Percentiles rank a stretch among this genome's conserved stretches.
Evolutionary conservation across 2,329 filamentous ascomycete species (phyloP).

Genomic region (Incumbomyces delicatus): DNA sequence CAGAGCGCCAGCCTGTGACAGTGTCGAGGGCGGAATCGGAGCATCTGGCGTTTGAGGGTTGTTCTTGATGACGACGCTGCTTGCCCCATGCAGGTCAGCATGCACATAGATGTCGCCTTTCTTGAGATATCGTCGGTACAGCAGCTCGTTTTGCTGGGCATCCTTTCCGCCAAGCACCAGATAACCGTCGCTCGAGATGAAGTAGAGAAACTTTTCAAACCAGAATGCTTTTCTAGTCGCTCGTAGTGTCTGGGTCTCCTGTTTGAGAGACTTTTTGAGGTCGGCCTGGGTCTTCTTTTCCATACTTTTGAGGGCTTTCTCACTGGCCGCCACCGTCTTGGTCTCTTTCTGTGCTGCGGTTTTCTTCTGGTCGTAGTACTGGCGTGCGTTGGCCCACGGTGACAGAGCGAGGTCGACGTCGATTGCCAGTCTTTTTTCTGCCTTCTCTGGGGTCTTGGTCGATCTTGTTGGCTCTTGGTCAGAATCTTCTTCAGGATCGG

Average conservation of each 20-base stretch:
- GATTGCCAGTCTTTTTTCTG: slow-evolving; percentile 49
- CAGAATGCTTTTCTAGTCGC: slow-evolving; percentile 76
- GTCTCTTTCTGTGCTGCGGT: slow-evolving; percentile 76
- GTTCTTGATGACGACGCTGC: slow-evolving; percentile 85
- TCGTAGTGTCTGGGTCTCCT: slow-evolving; percentile 79
- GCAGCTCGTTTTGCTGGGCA: slow-evolving; percentile 75
- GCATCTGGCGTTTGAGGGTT: slow-evolving; percentile 65
- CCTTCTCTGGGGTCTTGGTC: slow-evolving; percentile 21
- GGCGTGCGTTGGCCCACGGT: slow-evolving; percentile 79
- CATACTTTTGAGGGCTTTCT: slow-evolving; percentile 75
- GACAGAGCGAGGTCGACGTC: slow-evolving; percentile 77
- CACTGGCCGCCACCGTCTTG: slow-evolving; percentile 72
- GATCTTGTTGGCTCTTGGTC: slow-evolving; percentile 23
- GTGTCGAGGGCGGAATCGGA: slow-evolving; percentile 80
- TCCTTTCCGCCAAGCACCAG: slow-evolving; percentile 84
- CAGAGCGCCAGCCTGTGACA: slow-evolving; percentile 80
- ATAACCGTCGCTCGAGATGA: slow-evolving; percentile 91
- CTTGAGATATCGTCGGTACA: slow-evolving; percentile 78
- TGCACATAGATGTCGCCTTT: slow-evolving; percentile 90
- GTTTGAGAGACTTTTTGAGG: slow-evolving; percentile 77
- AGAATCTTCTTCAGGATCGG: slow-evolving; percentile 39
- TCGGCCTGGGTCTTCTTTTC: slow-evolving; percentile 81
- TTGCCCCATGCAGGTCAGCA: slow-evolving; percentile 75
- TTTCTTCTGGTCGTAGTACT: slow-evolving; percentile 86
- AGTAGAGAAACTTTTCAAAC: slow-evolving; percentile 97